Percentiles rank a stretch among this genome's conserved stretches.
Conservation (phyloP, 202 grass and related monocot genomes). For the Sporobolus alterniflorus region DNA sequence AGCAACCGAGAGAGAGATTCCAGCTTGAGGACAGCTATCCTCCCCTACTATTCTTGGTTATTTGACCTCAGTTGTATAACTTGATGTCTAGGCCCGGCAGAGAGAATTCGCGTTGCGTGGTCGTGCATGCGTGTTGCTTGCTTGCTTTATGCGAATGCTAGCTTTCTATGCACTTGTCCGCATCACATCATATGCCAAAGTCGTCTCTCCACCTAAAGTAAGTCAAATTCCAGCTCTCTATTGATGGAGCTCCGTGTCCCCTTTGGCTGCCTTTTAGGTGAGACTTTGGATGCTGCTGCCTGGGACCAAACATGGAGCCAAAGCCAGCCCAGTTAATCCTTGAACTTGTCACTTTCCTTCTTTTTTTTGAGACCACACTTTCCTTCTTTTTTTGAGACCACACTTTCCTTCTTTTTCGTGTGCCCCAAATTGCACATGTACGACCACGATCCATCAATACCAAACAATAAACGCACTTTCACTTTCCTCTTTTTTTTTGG, state of each 20-base stretch:
- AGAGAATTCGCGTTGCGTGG: conserved; percentile 7
- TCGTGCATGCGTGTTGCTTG: background rate
- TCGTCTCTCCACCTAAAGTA: conserved; percentile 46
- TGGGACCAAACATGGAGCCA: conserved; percentile 42
- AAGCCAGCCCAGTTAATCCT: conserved; percentile 35
- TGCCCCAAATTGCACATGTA: conserved; percentile 35
- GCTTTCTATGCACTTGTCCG: conserved; percentile 44
- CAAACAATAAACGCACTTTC: background rate
- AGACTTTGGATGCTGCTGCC: conserved; percentile 58
- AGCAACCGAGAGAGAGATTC: background rate
- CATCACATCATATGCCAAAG: conserved; percentile 59
- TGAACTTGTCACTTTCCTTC: conserved; percentile 45
- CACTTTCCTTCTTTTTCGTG: conserved; percentile 45
- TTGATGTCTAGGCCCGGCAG: background rate
- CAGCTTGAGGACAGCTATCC: background rate
- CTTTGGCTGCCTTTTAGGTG: conserved; percentile 45
- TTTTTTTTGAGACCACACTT: no score
- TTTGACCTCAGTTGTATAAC: background rate
- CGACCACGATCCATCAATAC: background rate
- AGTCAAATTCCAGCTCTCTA: conserved; percentile 53
- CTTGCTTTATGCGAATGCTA: conserved; percentile 5
- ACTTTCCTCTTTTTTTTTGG: background rate
- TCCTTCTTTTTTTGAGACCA: no score
- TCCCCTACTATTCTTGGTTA: background rate
- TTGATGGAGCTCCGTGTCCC: conserved; percentile 57